These are phyloP conservation scores for Nigrospora oryzae DNA, from an alignment of 2,329 filamentous ascomycete species.

Conservation along the genomic window DNA sequence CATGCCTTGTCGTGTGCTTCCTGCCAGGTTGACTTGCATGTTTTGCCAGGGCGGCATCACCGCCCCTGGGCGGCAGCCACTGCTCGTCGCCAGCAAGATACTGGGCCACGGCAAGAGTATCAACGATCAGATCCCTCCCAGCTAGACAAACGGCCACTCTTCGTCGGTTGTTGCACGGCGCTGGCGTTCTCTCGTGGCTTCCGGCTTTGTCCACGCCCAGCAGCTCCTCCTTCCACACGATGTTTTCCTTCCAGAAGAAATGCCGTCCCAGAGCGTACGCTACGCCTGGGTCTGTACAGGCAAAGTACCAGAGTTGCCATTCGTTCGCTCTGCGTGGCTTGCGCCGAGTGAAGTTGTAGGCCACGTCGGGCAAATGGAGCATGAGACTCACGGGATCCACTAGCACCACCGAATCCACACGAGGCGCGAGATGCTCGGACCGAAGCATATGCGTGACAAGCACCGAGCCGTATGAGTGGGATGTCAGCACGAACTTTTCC, in stretches of 20 bases:
- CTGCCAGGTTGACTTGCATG: constrained; percentile 15
- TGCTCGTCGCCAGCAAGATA: constrained; percentile 40
- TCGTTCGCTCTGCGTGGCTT: constrained; percentile 52
- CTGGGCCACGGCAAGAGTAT: constrained; percentile 46
- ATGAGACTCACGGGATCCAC: constrained; percentile 58
- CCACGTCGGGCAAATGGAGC: constrained; percentile 60
- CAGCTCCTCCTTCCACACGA: constrained; percentile 62
- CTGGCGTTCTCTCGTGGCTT: constrained; percentile 6
- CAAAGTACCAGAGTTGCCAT: constrained; percentile 64
- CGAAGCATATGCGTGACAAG: constrained; percentile 54
- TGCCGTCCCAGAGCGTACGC: constrained; percentile 54
- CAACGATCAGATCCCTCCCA: constrained; percentile 56
- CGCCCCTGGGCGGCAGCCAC: constrained; percentile 10
- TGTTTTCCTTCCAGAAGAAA: constrained; percentile 66
- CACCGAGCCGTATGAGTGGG: constrained; percentile 58
- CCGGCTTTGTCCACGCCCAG: constrained; percentile 13
- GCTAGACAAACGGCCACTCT: constrained; percentile 49
- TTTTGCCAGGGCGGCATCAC: constrained; percentile 1
- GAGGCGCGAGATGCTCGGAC: constrained; percentile 33
- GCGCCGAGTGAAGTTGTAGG: constrained; percentile 60
- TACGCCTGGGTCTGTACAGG: constrained; percentile 57
- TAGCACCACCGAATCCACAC: constrained; percentile 39
- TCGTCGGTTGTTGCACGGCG: background rate
- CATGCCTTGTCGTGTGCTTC: constrained; percentile 8
- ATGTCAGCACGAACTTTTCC: constrained; percentile 49